Evolutionary conservation across 805 yeast species (phyloP), one percentile per base, ranked within the genome.

Genomic region (Clavispora phyllophila): DNA sequence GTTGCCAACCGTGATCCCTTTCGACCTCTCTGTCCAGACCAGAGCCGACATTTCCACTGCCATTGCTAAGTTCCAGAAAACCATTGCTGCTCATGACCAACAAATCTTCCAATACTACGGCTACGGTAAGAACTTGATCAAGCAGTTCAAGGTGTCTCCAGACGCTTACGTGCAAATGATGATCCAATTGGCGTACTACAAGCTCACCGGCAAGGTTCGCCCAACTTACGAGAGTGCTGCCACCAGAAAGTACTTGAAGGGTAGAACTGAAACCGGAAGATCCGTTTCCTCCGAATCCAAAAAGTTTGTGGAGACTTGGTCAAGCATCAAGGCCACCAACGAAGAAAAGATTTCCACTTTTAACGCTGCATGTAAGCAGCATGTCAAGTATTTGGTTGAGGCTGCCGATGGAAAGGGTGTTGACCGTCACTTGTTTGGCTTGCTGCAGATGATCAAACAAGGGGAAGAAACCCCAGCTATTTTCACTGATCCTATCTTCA

Each of bases 161-260:
- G 99, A 91, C 64, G 96, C 96, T 1, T 91, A 76, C 60, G 79
- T 87, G 40, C 99, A 91, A 66, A 83, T 90, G 82, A 61, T 89
- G 54, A 79, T 91, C 58, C 99, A 91, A 73, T 74, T 93, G 49
- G 96, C 96, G 15, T 84, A 88, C 65, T 91, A 71, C 72, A 89
- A 88, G 66, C 72, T 81, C 66, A 75, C 87, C 32, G 95, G 96
- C 18, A 78, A 75, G 41, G 72, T 80, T 41, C 77, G 91, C 58
- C 96, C 97, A 49, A 91, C 97, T 10, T 91, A 91, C 66, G 99
- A 91, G 66, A 83, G 96, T 40, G 96, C 97, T 3, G 87, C 98
- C 17, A 91, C 97, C 2, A 81, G 98, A 65, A 83, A 80, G 61
- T 91, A 75, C 65, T 84, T 80, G 58, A 81, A 78, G 57, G 99